Evolutionary conservation across 129 eudicot species (phyloP).

Genomic region (Flaveria robusta): DNA sequence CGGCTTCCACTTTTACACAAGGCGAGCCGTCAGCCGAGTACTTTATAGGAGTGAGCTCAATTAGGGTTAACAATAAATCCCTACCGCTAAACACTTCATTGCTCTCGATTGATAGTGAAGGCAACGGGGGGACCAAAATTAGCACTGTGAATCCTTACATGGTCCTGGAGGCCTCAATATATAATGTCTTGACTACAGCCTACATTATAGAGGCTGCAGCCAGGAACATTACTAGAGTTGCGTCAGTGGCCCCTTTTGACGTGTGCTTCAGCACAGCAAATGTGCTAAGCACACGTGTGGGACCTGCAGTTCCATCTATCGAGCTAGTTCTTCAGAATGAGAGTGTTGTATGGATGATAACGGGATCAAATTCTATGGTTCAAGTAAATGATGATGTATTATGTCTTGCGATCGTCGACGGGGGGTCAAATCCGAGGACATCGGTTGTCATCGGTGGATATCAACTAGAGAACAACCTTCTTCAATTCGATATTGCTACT

Average conservation of each 20-base stretch:
- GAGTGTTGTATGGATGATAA: constrained; percentile 44
- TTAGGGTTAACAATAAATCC: constrained; percentile 41
- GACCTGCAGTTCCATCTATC: constrained; percentile 52
- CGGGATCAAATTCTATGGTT: constrained; percentile 68
- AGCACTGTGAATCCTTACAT: constrained; percentile 69
- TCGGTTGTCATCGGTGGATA: constrained; percentile 68
- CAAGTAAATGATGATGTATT: constrained; percentile 42
- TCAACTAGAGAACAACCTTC: constrained; percentile 62
- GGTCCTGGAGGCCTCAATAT: constrained; percentile 49
- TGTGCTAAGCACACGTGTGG: constrained; percentile 46
- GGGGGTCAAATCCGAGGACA: constrained; percentile 49
- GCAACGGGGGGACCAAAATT: constrained; percentile 70
- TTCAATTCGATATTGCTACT: constrained; percentile 68
- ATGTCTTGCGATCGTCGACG: constrained; percentile 60
- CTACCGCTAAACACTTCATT: constrained; percentile 48
- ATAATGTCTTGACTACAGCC: constrained; percentile 38
- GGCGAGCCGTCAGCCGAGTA: constrained; percentile 59
- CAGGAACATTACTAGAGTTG: constrained; percentile 41
- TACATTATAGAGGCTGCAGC: constrained; percentile 36
- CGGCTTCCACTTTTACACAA: constrained; percentile 24
- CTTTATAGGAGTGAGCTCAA: constrained; percentile 55
- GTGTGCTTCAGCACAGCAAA: constrained; percentile 42
- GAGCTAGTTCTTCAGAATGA: constrained; percentile 50
- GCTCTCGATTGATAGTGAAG: constrained; percentile 44
- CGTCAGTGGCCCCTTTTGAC: constrained; percentile 48